These are phyloP conservation scores for Rhodosporidiobolus sp. DNA, from an alignment of 768 basidiomycete genomes.

Conservation along the genomic window DNA sequence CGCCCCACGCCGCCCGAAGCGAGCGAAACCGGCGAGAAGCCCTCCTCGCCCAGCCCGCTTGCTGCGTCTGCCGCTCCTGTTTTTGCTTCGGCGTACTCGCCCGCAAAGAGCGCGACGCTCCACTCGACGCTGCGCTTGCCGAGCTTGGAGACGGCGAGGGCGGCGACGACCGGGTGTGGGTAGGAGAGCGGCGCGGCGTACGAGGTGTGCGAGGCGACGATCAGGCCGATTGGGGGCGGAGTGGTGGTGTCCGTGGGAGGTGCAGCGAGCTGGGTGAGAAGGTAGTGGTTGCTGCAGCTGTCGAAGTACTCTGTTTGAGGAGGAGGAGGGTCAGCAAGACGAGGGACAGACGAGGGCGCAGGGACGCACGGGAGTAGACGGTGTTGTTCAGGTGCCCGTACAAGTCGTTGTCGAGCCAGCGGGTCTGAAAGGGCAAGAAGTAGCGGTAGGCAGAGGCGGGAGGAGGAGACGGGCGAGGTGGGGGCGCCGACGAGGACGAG, in stretches of 20 bases:
- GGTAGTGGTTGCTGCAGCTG: background rate
- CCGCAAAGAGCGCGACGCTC: constrained; percentile 17
- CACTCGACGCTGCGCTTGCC: constrained; percentile 2
- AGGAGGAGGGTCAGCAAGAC: background rate
- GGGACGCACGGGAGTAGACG: background rate
- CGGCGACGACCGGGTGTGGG: constrained; percentile 23
- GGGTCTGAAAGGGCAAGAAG: background rate
- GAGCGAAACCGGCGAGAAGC: background rate
- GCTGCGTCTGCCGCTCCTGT: background rate
- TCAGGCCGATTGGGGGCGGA: constrained; percentile 16
- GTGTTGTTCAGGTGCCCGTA: constrained; percentile 29
- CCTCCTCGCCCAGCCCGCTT: background rate
- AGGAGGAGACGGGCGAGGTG: background rate
- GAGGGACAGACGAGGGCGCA: background rate
- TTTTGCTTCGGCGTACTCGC: background rate
- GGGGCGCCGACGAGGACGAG: background rate
- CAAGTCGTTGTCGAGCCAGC: constrained; percentile 24
- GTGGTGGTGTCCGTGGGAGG: background rate
- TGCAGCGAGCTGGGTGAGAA: background rate
- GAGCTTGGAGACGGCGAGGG: background rate
- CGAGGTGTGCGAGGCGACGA: constrained; percentile 3
- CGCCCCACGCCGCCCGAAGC: background rate
- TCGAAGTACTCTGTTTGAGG: background rate
- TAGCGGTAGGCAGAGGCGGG: background rate
- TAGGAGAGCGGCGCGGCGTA: constrained; percentile 8